These are phyloP conservation scores for Podaxis rugospora DNA, from an alignment of 768 basidiomycete species.

Conservation along the genomic window DNA sequence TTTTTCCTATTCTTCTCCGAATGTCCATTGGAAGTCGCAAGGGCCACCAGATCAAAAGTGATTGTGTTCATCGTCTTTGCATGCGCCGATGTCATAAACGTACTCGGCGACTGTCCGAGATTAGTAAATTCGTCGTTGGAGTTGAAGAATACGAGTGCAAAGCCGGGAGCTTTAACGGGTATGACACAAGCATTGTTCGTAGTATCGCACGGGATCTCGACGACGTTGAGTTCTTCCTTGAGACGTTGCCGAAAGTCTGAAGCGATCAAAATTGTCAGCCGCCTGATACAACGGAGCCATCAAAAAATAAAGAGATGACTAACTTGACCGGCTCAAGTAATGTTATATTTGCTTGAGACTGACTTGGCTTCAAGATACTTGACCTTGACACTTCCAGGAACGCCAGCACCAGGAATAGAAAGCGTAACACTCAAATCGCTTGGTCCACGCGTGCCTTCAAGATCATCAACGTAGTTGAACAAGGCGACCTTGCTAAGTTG, in stretches of 20 bases:
- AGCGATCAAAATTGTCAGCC: constrained; percentile 1
- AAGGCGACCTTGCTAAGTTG: constrained; percentile 56
- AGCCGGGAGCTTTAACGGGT: constrained; percentile 63
- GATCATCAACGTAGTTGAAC: constrained; percentile 70
- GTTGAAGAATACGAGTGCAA: constrained; percentile 71
- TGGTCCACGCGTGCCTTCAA: constrained; percentile 44
- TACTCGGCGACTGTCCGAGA: constrained; percentile 26
- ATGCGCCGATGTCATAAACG: constrained; percentile 54
- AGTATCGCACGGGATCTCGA: constrained; percentile 57
- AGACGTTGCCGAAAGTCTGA: constrained; percentile 60
- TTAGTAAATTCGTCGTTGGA: constrained; percentile 12
- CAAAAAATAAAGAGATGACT: constrained; percentile 10
- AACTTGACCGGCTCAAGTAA: constrained; percentile 79
- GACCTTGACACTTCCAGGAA: constrained; percentile 42
- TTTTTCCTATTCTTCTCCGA: constrained; percentile 20
- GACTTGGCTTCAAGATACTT: constrained; percentile 56
- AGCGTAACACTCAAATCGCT: constrained; percentile 39
- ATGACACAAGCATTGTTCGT: constrained; percentile 51
- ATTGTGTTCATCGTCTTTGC: constrained; percentile 53
- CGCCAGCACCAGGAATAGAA: constrained; percentile 40
- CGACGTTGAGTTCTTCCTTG: constrained; percentile 47
- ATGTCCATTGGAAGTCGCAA: constrained; percentile 52
- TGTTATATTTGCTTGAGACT: constrained; percentile 57
- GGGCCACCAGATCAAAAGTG: constrained; percentile 46
- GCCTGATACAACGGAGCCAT: not conserved